A percentile compares a stretch with the other conserved stretches of the same genome.
Conservation (phyloP, 2,329 filamentous ascomycete species). For the Fusarium avenaceum region DNA sequence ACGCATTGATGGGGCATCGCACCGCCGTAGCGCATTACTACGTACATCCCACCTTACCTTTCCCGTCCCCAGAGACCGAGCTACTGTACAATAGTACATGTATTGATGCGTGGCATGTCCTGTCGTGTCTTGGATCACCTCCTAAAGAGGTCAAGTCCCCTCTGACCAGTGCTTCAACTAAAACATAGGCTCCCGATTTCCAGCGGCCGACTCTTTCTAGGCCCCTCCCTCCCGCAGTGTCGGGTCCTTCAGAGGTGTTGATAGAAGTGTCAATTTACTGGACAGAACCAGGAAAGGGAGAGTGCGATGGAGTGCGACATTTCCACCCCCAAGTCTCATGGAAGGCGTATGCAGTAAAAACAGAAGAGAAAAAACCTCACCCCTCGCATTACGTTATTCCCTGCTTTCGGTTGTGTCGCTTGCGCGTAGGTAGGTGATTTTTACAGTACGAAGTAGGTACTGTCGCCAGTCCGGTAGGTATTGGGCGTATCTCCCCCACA, state of each 20-base stretch:
- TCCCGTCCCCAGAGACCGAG: conserved; percentile 44
- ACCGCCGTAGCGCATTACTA: not conserved
- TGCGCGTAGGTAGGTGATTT: conserved; percentile 28
- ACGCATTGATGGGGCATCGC: not conserved
- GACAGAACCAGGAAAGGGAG: not conserved
- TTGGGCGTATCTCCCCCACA: not conserved
- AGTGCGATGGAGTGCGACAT: not conserved
- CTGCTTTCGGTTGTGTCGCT: conserved; percentile 8
- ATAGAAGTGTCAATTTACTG: not conserved
- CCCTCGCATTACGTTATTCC: not conserved
- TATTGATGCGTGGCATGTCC: conserved; percentile 32
- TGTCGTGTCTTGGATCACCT: conserved; percentile 29
- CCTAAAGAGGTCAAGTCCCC: conserved; percentile 31
- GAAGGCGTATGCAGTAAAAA: not conserved
- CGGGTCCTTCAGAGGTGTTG: conserved; percentile 19
- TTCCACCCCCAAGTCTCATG: not conserved
- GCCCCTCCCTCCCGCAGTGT: conserved; percentile 26
- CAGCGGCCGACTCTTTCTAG: conserved; percentile 29
- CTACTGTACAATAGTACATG: conserved; percentile 17
- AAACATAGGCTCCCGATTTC: conserved; percentile 27
- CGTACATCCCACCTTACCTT: conserved; percentile 40
- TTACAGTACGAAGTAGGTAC: not conserved
- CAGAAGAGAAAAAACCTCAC: not conserved
- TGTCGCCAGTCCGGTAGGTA: too few relatives aligned
- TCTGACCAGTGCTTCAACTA: conserved; percentile 19